Conservation (phyloP, 177 flowering plant species). For the Vitis hybrid region DNA sequence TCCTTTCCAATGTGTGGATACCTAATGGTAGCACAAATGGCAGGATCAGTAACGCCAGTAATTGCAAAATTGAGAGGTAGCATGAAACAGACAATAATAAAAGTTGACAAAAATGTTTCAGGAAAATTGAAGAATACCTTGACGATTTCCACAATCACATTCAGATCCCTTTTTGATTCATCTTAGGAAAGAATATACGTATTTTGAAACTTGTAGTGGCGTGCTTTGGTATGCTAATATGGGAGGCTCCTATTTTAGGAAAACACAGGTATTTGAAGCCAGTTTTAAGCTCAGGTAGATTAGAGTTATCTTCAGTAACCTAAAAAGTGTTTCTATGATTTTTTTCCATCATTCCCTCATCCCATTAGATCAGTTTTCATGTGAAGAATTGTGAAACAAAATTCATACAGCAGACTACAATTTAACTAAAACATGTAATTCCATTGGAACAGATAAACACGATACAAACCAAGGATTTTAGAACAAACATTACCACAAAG, state of each 20-base stretch:
- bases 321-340: background rate
- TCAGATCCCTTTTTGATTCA: background rate
- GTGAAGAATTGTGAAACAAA: background rate
- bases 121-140: no score
- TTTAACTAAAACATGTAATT: background rate
- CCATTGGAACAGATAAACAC: background rate
- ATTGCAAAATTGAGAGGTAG: background rate
- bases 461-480: background rate
- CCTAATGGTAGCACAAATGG: conserved; percentile 38
- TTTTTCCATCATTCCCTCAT: background rate
- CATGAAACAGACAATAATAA: background rate
- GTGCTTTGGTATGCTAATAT: background rate
- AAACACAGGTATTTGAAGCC: no score
- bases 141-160: no score
- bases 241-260: no score
- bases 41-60: background rate
- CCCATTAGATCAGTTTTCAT: background rate
- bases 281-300: background rate
- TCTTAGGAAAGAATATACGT: background rate
- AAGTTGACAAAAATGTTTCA: background rate
- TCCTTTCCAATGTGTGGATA: conserved; percentile 82
- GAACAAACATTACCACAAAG: background rate
- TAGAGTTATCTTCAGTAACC: background rate
- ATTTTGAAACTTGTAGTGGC: background rate
- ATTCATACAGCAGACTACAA: background rate